Conservation (phyloP, 75 land plant genomes). For the Cryptomeria japonica region DNA sequence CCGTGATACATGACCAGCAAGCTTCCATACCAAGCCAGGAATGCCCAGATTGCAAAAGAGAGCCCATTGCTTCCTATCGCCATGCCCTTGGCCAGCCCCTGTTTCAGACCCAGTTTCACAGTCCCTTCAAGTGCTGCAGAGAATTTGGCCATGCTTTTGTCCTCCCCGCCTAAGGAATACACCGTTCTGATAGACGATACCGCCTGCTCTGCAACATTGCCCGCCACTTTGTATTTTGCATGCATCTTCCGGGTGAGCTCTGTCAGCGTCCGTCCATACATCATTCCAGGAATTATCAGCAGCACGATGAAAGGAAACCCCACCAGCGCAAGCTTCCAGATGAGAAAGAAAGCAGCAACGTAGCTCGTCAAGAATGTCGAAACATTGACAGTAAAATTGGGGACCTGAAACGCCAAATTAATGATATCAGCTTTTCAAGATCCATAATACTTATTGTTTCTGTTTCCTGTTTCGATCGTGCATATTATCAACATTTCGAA, state of each 20-base stretch:
- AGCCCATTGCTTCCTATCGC: constrained; percentile 61
- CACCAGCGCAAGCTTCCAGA: constrained; percentile 56
- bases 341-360: constrained; percentile 35
- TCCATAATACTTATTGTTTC: too few species aligned
- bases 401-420: constrained; percentile 33
- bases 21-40: constrained; percentile 69
- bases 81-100: constrained; percentile 52
- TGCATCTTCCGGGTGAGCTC: constrained; percentile 32
- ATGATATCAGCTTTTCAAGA: too few species aligned
- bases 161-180: constrained; percentile 63
- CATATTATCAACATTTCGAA: too few species aligned
- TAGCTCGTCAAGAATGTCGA: constrained; percentile 50
- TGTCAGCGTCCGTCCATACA: constrained; percentile 53
- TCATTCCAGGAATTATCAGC: constrained; percentile 49
- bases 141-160: constrained; percentile 31
- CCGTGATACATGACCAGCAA: constrained; percentile 54
- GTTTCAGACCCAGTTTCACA: constrained; percentile 32
- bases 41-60: constrained; percentile 72
- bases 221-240: constrained; percentile 42
- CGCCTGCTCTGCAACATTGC: constrained; percentile 53
- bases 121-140: constrained; percentile 44
- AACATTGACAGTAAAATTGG: constrained; percentile 50
- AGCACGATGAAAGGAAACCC: constrained; percentile 41
- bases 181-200: constrained; percentile 63
- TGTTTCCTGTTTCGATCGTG: too few species aligned